A percentile compares a stretch with the other conserved stretches of the same genome.
phyloP scores from a whole-genome alignment of 352 stramenopile genomes.

The Phytophthora nicotianae region DNA sequence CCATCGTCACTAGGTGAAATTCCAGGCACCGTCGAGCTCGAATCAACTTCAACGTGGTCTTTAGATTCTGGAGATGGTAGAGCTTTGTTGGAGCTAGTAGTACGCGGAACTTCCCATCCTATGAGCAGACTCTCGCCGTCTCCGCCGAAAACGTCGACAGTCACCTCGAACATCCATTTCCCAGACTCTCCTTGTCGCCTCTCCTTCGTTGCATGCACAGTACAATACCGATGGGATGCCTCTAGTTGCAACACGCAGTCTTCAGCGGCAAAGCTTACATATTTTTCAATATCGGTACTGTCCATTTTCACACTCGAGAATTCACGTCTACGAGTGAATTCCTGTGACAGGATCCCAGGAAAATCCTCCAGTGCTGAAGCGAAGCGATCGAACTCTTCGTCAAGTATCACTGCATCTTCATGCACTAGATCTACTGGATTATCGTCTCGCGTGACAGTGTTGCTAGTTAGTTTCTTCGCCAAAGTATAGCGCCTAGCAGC shows the following conservation, averaged over 20 bases:
- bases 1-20: constrained; percentile 61
- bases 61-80: constrained; percentile 6
- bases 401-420: constrained; percentile 21
- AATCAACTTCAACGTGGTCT: neutral
- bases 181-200: constrained; percentile 71
- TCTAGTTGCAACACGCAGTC: constrained; percentile 78
- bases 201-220: constrained; percentile 72
- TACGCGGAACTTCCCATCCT: constrained; percentile 74
- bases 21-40: constrained; percentile 50
- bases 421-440: constrained; percentile 4
- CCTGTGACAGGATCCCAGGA: constrained; percentile 58
- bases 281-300: constrained; percentile 50
- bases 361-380: constrained; percentile 51
- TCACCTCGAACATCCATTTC: constrained; percentile 84
- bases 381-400: constrained; percentile 47
- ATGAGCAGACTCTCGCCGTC: constrained; percentile 78
- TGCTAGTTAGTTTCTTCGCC: constrained; percentile 7
- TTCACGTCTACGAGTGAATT: constrained; percentile 64
- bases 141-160: constrained; percentile 54
- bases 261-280: constrained; percentile 77
- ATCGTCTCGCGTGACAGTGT: neutral
- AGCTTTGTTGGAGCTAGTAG: neutral
- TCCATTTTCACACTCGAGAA: constrained; percentile 82
- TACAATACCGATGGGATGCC: constrained; percentile 68
- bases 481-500: constrained; percentile 36